Evolutionary conservation across 75 land plant genomes (phyloP), one percentile per base, ranked within the genome.

Genomic region (Pinus taeda): DNA sequence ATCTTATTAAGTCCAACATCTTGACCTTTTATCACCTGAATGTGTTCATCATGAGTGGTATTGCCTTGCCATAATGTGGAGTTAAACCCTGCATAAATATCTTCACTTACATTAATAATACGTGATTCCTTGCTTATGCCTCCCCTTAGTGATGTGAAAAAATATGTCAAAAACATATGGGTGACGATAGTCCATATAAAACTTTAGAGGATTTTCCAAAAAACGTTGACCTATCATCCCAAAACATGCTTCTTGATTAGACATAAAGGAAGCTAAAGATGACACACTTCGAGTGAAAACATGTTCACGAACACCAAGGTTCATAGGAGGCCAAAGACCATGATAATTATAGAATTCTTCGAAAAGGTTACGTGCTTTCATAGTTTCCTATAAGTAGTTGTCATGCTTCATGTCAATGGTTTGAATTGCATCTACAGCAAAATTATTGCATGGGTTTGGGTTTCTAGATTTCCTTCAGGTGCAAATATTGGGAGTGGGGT

Each of bases 1-100:
- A 96, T 96, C 80, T 96, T 98, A 71, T 96, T 96, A 66, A 96
- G 78, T 30, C 99, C 99, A 36, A 96, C 99, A 86, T 96, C 99
- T 64, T 98, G 84, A 30, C 99, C 99, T 74, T 96, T 96, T 37
- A 98, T 98, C 83, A 94, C 98, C 97, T 96, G 94, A 80, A 96
- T 96, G 75, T 94, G 94, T 77, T 96, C 99, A 81, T 96, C 98
- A 73, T 96, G 99, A 36, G 99, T 96, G 56, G 94, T 80, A 74
- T 92, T 94, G 29, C 99, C 99, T 79, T 88, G 95, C 57, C 98
- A 84, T 78, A 96, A 77, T 20, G 99, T 96, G 24, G 99, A 92
- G 78, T 96, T 96, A 80, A 94, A 96, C 21, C 98, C 96, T 81
- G 98, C 96, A 91, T 80, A 95, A 21, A 95, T 95, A 79, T 95